phyloP scores from a whole-genome alignment of 176 grass and related monocot genomes.

The Luzula sylvatica region DNA sequence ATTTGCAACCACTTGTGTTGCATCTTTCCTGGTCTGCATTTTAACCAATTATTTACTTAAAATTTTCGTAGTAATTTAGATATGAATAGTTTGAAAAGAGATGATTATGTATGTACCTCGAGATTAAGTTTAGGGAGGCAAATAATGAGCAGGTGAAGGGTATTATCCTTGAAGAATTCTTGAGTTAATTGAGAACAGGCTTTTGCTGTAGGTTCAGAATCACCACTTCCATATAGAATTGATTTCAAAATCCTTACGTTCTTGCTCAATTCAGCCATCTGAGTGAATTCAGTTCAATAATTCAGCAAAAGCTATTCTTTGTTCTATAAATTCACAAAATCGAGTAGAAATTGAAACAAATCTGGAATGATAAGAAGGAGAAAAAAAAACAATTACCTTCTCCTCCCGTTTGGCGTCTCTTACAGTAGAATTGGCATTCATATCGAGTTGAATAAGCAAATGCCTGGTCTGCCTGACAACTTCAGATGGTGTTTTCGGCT shows the following conservation, averaged over 20 bases:
- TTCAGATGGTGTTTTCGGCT: constrained; percentile 66
- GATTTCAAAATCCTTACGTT: constrained; percentile 91
- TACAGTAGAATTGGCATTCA: constrained; percentile 24
- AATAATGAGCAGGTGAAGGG: constrained; percentile 71
- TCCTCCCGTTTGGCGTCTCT: constrained; percentile 63
- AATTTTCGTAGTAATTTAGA: not conserved
- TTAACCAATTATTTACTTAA: not conserved
- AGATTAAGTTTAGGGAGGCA: constrained; percentile 86
- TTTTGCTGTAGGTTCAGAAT: constrained; percentile 75
- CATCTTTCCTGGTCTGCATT: constrained; percentile 20
- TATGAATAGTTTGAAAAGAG: too few species aligned
- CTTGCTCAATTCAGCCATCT: constrained; percentile 89
- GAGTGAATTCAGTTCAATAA: not conserved
- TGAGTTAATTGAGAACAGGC: constrained; percentile 82
- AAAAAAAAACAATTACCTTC: constrained; percentile 42
- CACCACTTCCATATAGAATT: constrained; percentile 85
- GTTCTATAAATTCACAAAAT: too few species aligned
- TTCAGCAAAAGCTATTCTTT: too few species aligned
- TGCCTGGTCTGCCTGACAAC: constrained; percentile 74
- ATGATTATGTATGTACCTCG: constrained; percentile 39
- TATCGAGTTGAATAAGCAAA: constrained; percentile 52
- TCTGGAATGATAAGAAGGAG: too few species aligned
- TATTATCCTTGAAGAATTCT: constrained; percentile 94
- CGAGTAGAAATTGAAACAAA: not conserved
- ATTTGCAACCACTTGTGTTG: constrained; percentile 22